A percentile compares a stretch with the other conserved stretches of the same genome.
These are phyloP conservation scores for Solanum arcanum DNA, from an alignment of 257 asterid species.

Conservation along the genomic window DNA sequence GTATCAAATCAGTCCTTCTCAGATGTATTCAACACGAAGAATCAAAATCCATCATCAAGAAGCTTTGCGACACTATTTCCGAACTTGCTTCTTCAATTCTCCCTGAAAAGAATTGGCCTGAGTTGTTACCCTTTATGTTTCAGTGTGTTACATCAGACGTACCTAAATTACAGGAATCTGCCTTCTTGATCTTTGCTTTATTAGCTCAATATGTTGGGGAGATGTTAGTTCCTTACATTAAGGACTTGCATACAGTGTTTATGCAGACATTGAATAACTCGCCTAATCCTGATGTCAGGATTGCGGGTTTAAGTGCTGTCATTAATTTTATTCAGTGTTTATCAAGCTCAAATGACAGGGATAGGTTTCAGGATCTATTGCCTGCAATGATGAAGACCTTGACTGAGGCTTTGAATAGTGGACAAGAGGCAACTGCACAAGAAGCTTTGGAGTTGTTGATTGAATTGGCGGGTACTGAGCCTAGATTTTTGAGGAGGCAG, in stretches of 20 bases:
- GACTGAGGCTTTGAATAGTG: slow-evolving; percentile 76
- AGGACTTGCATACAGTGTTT: slow-evolving; percentile 77
- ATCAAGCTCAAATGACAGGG: slow-evolving; percentile 67
- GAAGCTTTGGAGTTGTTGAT: slow-evolving; percentile 90
- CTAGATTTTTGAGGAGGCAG: slow-evolving; percentile 87
- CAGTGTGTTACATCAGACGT: slow-evolving; percentile 75
- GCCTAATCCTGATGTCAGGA: slow-evolving; percentile 51
- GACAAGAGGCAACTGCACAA: slow-evolving; percentile 93
- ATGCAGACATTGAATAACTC: slow-evolving; percentile 53
- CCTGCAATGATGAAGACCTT: slow-evolving; percentile 94
- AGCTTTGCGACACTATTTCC: slow-evolving; percentile 79
- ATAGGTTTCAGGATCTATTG: slow-evolving; percentile 91
- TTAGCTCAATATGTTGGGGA: slow-evolving; percentile 80
- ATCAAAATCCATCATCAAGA: slow-evolving; percentile 41
- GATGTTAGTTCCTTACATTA: slow-evolving; percentile 50
- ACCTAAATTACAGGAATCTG: slow-evolving; percentile 68
- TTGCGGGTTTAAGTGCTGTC: slow-evolving; percentile 88
- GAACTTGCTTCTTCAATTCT: slow-evolving; percentile 84
- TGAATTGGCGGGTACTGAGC: slow-evolving; percentile 93
- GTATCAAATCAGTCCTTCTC: slow-evolving; percentile 43
- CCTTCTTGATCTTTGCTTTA: slow-evolving; percentile 73
- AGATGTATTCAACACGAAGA: slow-evolving; percentile 61
- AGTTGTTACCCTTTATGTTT: slow-evolving; percentile 85
- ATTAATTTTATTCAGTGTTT: slow-evolving; percentile 87
- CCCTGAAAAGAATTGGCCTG: slow-evolving; percentile 85